Conservation (phyloP, 2,329 filamentous ascomycete genomes). For the Alternaria triticina region DNA sequence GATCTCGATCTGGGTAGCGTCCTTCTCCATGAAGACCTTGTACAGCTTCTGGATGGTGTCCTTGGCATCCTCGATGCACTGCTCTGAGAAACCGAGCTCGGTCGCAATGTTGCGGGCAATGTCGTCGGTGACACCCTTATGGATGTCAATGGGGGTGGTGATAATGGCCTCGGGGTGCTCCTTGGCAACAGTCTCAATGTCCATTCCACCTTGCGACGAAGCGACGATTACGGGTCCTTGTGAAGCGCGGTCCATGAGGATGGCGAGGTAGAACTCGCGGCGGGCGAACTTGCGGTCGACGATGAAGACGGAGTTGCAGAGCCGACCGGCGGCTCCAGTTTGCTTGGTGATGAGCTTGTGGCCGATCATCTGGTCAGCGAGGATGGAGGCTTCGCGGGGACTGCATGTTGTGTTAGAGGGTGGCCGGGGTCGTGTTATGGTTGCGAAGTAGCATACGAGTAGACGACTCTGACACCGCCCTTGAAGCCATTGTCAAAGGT, state of each 20-base stretch:
- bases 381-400: conserved; percentile 92
- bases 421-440: neutral
- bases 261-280: conserved; percentile 97
- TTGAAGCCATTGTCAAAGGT: conserved; percentile 98
- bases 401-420: conserved; percentile 47
- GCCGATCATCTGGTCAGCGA: conserved; percentile 99
- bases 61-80: conserved; percentile 95
- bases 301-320: conserved; percentile 98
- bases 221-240: conserved; percentile 96
- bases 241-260: conserved; percentile 94
- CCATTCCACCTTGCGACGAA: conserved; percentile 98
- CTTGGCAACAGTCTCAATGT: conserved; percentile 98
- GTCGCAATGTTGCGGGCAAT: conserved; percentile 88
- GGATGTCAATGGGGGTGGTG: conserved; percentile 93
- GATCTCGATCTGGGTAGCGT: conserved; percentile 99
- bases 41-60: conserved; percentile 98
- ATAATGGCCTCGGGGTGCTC: conserved; percentile 95
- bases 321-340: conserved; percentile 88
- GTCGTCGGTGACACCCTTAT: conserved; percentile 92
- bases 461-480: conserved; percentile 97
- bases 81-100: conserved; percentile 95
- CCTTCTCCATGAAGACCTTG: conserved; percentile 97
- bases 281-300: conserved; percentile 99
- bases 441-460: conserved; percentile 68
- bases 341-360: conserved; percentile 99